Evolutionary conservation across 768 basidiomycete genomes (phyloP), one percentile per base, ranked within the genome.

Genomic region (Mycena pura): DNA sequence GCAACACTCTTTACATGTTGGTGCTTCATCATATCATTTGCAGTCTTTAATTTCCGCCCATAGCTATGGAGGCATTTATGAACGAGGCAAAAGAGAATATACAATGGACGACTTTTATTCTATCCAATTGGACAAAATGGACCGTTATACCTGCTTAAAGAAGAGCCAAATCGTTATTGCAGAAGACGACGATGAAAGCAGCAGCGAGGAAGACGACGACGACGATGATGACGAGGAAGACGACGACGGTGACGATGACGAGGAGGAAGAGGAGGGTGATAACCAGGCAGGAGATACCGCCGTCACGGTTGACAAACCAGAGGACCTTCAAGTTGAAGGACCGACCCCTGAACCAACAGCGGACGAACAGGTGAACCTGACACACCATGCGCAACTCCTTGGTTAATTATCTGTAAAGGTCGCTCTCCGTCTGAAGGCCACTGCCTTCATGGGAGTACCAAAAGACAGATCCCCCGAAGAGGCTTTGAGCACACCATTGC

Each of bases 11-110:
- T 1, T 96, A 92, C 74, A 88, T 96, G 92, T 93, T 57, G 19
- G 91, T 76, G 14, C 51, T 10, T 44, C 49, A 44, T 10, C 15
- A 32, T 9, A 5, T 44, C 6, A 21, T 11, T 9, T 43, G 32
- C n/a, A 3, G 13, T 28, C 5, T 14, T 64, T 27, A 38, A 10
- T n/a, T 15, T 32, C 53, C 38, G 5, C 19, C 25, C 29, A 3
- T 60, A 92, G 92, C 55, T 96, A 96, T 68, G 93, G 95, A 10
- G 94, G 95, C 0, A 96, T 96, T 17, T 90, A 86, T 66, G 95
- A 96, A 73, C 82, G 85, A 15, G 90, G 92, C 0, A 81, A 90
- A 13, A 84, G 86, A 22, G 95, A 97, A 73, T 95, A 91, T 65
- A 96, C 94, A 0, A 78, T 97, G 6, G 93, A 95, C 69, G 95